Base-by-base conservation (phyloP, 2,329 filamentous ascomycete genomes). In the Fusarium musae region DNA sequence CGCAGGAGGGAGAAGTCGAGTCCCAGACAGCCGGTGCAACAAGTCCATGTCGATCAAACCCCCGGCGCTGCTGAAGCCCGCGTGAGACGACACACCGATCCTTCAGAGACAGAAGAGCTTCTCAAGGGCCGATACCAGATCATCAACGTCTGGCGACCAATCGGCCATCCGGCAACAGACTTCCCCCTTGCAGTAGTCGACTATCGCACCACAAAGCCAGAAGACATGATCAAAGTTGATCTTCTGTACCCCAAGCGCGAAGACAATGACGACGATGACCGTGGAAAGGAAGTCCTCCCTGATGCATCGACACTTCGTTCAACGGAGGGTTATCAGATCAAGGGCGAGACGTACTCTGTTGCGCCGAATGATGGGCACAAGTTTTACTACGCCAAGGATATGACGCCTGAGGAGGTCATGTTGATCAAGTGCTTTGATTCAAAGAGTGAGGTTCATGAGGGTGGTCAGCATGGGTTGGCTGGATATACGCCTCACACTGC, bases 41-140 rank as follows among this genome's bases (percentile, higher is more conserved):
- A 90, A 73, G 90, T 93, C 1, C 92, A 93, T 70, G 90, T 93
- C 19, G 92, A 94, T 77, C 92, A 93, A 81, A 93, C 92, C 0
- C 88, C 91, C 0, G 80, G 77, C 0, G 91, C 92, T 0, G 90
- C 90, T 1, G 89, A 86, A 66, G 85, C 81, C 3, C 87, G 92
- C 17, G 91, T 93, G 19, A 84, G 89, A 4, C 84, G 90, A 2
- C 92, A 93, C 0, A 83, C 87, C 0, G 80, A 74, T 2, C 85
- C 85, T 10, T 81, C 84, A 36, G 83, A 85, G 49, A 83, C 84
- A 0, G 82, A 84, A 3, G 79, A 81, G 4, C 58, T 79, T n/a
- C 42, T 80, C 49, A 73, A 70, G 37, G 71, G 78, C 2, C 84
- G 87, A 2, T 86, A 85, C 60, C 87, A 88, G 75, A 86, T 89